phyloP scores from a whole-genome alignment of 441 rosid genomes.

The Pelargonium fulgidum region DNA sequence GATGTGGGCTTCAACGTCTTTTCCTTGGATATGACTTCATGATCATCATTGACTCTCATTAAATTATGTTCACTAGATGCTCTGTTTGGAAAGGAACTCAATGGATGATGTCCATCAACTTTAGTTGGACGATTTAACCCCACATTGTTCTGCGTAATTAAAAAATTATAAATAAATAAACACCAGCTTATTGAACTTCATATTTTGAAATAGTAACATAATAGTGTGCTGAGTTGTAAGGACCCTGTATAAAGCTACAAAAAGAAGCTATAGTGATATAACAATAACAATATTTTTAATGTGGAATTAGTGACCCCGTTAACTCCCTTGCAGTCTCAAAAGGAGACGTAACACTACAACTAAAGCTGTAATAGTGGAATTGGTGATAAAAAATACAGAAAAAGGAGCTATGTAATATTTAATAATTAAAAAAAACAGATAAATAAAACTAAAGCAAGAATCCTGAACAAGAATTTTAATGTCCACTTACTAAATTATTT shows the following conservation, averaged over 20 bases:
- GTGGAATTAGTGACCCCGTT: no score
- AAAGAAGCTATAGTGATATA: background rate
- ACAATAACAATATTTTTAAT: no score
- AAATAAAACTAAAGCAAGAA: background rate
- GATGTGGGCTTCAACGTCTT: slow-evolving; percentile 29
- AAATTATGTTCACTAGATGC: slow-evolving; percentile 35
- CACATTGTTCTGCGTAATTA: slow-evolving; percentile 30
- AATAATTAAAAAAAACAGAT: background rate
- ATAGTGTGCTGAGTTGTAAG: background rate
- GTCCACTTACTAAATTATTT: slow-evolving; percentile 35
- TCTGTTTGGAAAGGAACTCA: slow-evolving; percentile 27
- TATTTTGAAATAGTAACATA: background rate
- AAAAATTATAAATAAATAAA: slow-evolving; percentile 11
- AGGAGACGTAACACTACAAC: background rate
- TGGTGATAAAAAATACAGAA: background rate
- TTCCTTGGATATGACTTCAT: slow-evolving; percentile 32
- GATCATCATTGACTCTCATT: slow-evolving; percentile 24
- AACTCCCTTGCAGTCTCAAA: background rate
- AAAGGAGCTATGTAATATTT: background rate
- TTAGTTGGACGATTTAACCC: slow-evolving; percentile 29
- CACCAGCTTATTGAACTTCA: slow-evolving; percentile 12
- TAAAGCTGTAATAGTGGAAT: background rate
- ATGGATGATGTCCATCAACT: slow-evolving; percentile 28
- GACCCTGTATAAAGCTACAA: background rate
- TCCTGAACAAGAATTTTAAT: slow-evolving; percentile 1